Percentiles rank a stretch among this genome's conserved stretches.
These are phyloP conservation scores for Acer negundo DNA, from an alignment of 345 rosid species.

Conservation along the genomic window DNA sequence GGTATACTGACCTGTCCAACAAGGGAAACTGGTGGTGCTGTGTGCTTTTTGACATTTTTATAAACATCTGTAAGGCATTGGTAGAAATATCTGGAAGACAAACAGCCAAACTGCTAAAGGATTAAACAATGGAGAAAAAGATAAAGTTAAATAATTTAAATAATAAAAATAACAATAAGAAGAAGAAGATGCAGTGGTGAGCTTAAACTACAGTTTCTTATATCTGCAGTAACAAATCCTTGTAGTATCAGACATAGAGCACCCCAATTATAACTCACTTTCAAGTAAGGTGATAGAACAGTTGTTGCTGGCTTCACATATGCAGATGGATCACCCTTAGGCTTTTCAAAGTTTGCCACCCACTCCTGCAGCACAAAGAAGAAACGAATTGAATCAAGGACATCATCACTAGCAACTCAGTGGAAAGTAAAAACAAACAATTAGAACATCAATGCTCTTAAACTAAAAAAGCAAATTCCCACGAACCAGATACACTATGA, in stretches of 20 bases:
- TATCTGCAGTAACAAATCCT: not conserved
- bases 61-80: constrained; percentile 72
- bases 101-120: constrained; percentile 88
- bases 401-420: not conserved
- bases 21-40: constrained; percentile 94
- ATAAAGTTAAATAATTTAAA: too few species aligned
- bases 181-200: not conserved
- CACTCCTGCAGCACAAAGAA: constrained; percentile 53
- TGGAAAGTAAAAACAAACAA: not conserved
- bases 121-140: constrained; percentile 17
- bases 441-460: not conserved
- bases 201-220: constrained; percentile 9
- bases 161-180: not conserved
- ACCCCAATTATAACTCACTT: constrained; percentile 53
- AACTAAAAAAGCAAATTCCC: not conserved
- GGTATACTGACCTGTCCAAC: constrained; percentile 73
- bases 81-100: constrained; percentile 92
- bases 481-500: not conserved
- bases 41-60: constrained; percentile 62
- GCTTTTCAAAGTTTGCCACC: constrained; percentile 97
- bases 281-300: constrained; percentile 85
- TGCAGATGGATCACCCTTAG: constrained; percentile 94
- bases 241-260: not conserved
- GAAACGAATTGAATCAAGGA: not conserved
- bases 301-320: constrained; percentile 86